Conservation (phyloP, 2,329 filamentous ascomycete genomes). For the Ophiocordyceps sinensis region DNA sequence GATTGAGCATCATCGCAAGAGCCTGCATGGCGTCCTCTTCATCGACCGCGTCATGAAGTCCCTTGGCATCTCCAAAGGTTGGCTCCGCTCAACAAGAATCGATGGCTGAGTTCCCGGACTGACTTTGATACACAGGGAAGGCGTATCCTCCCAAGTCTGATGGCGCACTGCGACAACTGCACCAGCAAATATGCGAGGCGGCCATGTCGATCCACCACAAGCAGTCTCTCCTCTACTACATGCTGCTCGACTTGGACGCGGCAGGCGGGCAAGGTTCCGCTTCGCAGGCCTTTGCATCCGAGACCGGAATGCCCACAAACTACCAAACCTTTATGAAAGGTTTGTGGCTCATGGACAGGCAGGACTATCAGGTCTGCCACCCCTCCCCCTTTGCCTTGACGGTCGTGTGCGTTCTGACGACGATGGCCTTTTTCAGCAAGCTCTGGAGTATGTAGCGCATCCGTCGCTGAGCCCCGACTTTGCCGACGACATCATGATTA, state of each 20-base stretch:
- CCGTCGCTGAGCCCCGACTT: constrained; percentile 71
- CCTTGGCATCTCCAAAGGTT: constrained; percentile 56
- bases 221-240: constrained; percentile 70
- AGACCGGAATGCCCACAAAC: constrained; percentile 54
- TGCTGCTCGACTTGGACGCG: constrained; percentile 59
- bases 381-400: not conserved
- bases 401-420: not conserved
- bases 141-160: constrained; percentile 63
- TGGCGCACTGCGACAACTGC: constrained; percentile 51
- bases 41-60: constrained; percentile 63
- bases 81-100: not conserved
- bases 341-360: constrained; percentile 64
- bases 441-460: constrained; percentile 63
- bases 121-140: constrained; percentile 19
- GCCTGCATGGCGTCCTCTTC: constrained; percentile 57
- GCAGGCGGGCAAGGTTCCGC: constrained; percentile 33
- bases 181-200: constrained; percentile 52
- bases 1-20: constrained; percentile 53
- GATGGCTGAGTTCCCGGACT: too few species aligned
- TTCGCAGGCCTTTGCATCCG: constrained; percentile 42
- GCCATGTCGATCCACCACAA: constrained; percentile 60
- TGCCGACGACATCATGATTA: constrained; percentile 64
- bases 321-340: constrained; percentile 74
- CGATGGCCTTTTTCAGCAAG: constrained; percentile 28
- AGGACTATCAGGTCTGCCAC: constrained; percentile 44